Conservation (phyloP, 2,329 filamentous ascomycete species). For the Blastomyces percursus region DNA sequence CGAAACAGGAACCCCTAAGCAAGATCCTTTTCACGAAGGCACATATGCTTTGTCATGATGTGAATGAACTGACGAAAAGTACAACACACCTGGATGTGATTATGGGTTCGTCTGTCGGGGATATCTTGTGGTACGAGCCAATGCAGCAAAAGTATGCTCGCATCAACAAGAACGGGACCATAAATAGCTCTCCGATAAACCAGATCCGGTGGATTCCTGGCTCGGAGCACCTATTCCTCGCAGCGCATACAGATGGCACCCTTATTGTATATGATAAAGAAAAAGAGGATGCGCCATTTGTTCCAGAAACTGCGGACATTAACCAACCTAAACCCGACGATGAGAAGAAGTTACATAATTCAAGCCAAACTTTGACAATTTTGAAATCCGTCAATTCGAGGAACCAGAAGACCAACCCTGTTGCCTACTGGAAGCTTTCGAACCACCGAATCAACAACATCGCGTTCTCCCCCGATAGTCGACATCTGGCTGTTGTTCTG, state of each 20-base stretch:
- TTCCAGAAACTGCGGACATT: conserved; percentile 49
- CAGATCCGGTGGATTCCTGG: conserved; percentile 89
- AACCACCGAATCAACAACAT: conserved; percentile 86
- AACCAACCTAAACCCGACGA: conserved; percentile 25
- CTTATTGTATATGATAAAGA: conserved; percentile 96
- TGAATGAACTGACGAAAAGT: conserved; percentile 73
- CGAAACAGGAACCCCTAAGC: conserved; percentile 72
- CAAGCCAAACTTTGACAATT: conserved; percentile 48
- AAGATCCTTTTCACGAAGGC: conserved; percentile 97
- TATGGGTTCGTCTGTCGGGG: conserved; percentile 91
- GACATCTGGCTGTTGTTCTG: conserved; percentile 77
- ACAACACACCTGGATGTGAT: conserved; percentile 75
- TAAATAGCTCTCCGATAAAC: conserved; percentile 74
- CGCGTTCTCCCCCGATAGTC: conserved; percentile 79
- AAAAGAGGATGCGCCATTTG: conserved; percentile 75
- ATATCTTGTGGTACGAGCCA: conserved; percentile 98
- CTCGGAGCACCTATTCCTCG: conserved; percentile 85
- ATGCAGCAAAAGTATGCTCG: conserved; percentile 91
- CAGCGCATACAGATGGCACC: conserved; percentile 82
- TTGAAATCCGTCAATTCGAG: conserved; percentile 87
- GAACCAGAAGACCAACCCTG: conserved; percentile 87
- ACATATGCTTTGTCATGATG: conserved; percentile 87
- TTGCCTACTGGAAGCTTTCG: conserved; percentile 84
- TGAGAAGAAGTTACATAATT: conserved; percentile 20
- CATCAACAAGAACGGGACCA: conserved; percentile 91